Evolutionary conservation across 257 asterid genomes (phyloP).

Genomic region (Przewalskia tangutica): DNA sequence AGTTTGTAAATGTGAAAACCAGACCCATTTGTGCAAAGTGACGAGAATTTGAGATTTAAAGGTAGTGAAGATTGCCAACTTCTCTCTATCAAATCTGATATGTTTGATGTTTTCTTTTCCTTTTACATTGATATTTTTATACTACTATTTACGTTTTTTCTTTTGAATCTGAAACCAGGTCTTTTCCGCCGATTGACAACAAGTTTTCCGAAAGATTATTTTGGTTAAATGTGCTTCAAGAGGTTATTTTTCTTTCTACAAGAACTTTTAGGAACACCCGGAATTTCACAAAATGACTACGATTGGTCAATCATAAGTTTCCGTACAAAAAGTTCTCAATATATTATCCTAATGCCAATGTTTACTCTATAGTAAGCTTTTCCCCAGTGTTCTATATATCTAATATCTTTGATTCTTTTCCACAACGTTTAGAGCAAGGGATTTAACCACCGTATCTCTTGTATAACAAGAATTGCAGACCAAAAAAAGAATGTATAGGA

Average conservation of each 20-base stretch:
- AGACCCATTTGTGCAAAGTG: neutral
- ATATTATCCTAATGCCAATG: too few relatives aligned
- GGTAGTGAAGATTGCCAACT: neutral
- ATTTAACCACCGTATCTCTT: too few relatives aligned
- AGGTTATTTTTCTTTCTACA: neutral
- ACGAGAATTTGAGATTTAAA: neutral
- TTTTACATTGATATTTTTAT: neutral
- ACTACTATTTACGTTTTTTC: neutral
- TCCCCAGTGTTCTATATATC: too few relatives aligned
- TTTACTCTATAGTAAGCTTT: neutral
- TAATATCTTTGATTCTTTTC: too few relatives aligned
- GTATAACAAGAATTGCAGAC: too few relatives aligned
- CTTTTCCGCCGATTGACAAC: neutral
- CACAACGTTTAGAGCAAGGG: neutral
- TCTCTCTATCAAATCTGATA: neutral
- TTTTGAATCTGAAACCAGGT: neutral
- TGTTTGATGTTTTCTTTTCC: neutral
- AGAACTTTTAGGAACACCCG: neutral
- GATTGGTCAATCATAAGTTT: neutral
- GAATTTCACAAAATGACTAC: neutral
- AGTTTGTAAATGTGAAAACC: slow-evolving; percentile 6
- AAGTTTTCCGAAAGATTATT: neutral
- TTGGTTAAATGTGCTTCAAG: neutral
- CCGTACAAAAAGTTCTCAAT: too few relatives aligned
- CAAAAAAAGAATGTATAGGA: too few relatives aligned